Base-by-base conservation (phyloP, 1,284 basidiomycete genomes). In the Vanrija pseudolonga region DNA sequence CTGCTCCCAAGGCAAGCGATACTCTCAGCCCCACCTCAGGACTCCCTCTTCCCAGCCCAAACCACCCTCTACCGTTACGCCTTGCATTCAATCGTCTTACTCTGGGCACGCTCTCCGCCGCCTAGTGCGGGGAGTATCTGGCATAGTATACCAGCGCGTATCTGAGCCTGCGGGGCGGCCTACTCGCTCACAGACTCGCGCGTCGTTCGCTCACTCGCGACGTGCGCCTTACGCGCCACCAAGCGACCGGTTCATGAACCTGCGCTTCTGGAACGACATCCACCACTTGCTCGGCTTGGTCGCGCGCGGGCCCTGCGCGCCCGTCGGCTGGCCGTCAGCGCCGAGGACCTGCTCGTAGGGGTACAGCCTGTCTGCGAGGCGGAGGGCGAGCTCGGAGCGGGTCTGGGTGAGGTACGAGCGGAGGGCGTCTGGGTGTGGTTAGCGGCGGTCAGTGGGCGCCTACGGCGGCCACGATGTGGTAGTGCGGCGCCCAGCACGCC, bases 201-300 rank as follows among this genome's bases (percentile, higher is more conserved):
- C 14, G 20, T 47, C 45, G 23, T 15, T n/a, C n/a, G n/a, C 45
- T 42, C 23, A 5, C 32, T 26, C n/a, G 22, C 22, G 12, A 22
- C 43, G 51, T 12, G 51, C 56, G 4, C 40, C 32, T 12, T 32
- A 32, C 8, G 32, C 32, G 12, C 32, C 26, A 18, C 57, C 53
- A 9, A 59, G 51, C 12, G 57, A 47, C 20, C 57, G 45, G 9
- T 46, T 46, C 55, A 60, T 57, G 47, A 55, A 76, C 74, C 76
- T 65, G 56, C 93, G 84, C 83, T 95, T 97, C 78, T 94, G 94
- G 84, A 98, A 99, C 37, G 90, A 88, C 88, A 98, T 92, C 96
- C 96, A 99, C 95, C 95, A 99, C 78, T 98, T 98, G 82, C 89
- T 96, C 1, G 96, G 93, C 72, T 88, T 91, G 55, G 61, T 53